phyloP scores from a whole-genome alignment of 768 basidiomycete species.

The Aureoboletus auriporus region DNA sequence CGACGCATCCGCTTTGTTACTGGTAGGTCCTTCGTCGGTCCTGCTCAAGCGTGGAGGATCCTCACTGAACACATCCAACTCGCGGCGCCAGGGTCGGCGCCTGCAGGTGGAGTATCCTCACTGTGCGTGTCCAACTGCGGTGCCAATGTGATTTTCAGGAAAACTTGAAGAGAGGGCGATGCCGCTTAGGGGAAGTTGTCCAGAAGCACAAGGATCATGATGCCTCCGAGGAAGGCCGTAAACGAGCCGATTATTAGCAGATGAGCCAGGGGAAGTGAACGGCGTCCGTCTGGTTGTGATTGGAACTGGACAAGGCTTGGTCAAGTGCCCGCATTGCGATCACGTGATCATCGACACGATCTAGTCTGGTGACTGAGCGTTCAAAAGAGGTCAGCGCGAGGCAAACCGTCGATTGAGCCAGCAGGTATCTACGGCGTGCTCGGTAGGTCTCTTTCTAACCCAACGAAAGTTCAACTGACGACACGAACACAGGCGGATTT shows the following conservation, averaged over 20 bases:
- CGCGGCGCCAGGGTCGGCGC: no score
- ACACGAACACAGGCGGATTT: constrained; percentile 38
- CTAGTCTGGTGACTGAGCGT: no score
- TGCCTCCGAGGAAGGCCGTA: constrained; percentile 56
- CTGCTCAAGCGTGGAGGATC: no score
- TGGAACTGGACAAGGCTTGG: no score
- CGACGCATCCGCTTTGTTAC: no score
- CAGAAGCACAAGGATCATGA: constrained; percentile 58
- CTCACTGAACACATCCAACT: no score
- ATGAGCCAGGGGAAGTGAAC: constrained; percentile 22
- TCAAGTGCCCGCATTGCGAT: no score
- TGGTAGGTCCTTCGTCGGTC: no score
- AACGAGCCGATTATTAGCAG: constrained; percentile 37
- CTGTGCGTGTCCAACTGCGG: constrained; percentile 58
- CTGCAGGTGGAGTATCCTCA: no score
- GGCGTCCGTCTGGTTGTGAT: constrained; percentile 21
- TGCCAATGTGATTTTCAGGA: constrained; percentile 54
- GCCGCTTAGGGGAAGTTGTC: constrained; percentile 38
- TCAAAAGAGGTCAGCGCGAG: no score
- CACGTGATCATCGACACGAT: no score
- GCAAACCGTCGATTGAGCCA: no score
- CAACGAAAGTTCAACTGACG: constrained; percentile 14
- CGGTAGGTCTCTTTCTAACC: constrained; percentile 38
- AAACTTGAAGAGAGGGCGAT: constrained; percentile 50
- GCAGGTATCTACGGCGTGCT: constrained; percentile 95